Percentiles rank a stretch among this genome's conserved stretches.
Conservation (phyloP, 2,329 filamentous ascomycete genomes). For the Phyllosticta paracitricarpa region DNA sequence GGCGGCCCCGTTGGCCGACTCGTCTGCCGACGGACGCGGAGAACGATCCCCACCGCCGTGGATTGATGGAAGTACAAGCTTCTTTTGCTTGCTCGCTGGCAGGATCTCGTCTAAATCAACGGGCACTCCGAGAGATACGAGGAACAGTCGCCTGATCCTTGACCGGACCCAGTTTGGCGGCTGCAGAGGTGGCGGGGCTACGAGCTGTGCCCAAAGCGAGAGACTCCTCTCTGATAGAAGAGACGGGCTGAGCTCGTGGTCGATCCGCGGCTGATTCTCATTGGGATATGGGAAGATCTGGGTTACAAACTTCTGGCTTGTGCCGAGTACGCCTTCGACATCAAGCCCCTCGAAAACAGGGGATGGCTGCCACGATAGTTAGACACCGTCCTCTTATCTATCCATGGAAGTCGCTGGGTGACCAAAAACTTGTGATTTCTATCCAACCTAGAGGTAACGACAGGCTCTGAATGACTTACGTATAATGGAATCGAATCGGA, state of each 20-base stretch:
- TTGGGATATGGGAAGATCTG: constrained; percentile 42
- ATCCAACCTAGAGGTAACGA: constrained; percentile 14
- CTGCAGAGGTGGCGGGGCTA: constrained; percentile 86
- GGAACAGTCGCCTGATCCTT: constrained; percentile 84
- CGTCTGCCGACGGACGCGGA: constrained; percentile 28
- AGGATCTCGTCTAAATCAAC: constrained; percentile 96
- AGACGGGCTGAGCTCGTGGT: constrained; percentile 33
- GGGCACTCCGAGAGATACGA: constrained; percentile 90
- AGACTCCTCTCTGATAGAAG: constrained; percentile 75
- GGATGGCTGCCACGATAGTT: constrained; percentile 43
- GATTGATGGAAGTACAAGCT: constrained; percentile 82
- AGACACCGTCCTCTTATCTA: constrained; percentile 11
- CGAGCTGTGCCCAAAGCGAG: constrained; percentile 92
- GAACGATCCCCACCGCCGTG: constrained; percentile 28
- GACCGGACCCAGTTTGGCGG: constrained; percentile 97
- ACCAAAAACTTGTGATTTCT: background rate
- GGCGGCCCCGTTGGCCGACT: constrained; percentile 24
- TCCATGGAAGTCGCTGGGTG: background rate
- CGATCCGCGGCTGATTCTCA: constrained; percentile 14
- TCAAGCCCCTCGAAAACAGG: constrained; percentile 56
- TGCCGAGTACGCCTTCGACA: constrained; percentile 47
- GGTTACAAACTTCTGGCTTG: constrained; percentile 57
- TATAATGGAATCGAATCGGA: constrained; percentile 34
- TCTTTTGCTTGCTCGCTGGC: constrained; percentile 95
- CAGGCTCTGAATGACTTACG: constrained; percentile 36